Percentiles rank a stretch among this genome's conserved stretches.
phyloP scores from a whole-genome alignment of 306 rosid genomes.

The Gillenia trifoliata region DNA sequence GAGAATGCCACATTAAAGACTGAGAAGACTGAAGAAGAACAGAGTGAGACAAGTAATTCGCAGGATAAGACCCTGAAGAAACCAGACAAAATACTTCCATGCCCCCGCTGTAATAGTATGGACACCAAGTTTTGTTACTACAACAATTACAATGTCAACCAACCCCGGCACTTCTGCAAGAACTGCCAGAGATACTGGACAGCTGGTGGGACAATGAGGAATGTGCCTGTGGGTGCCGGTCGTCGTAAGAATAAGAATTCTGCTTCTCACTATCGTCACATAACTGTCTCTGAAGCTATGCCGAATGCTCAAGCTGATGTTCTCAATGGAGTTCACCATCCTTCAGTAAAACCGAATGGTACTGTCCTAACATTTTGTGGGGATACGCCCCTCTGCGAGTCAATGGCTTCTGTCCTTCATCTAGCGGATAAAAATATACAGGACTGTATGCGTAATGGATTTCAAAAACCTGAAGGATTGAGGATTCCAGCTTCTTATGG shows the following conservation, averaged over 20 bases:
- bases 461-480: slow-evolving; percentile 30
- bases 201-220: slow-evolving; percentile 57
- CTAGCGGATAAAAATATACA: slow-evolving; percentile 33
- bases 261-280: slow-evolving; percentile 40
- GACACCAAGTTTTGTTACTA: slow-evolving; percentile 58
- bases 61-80: slow-evolving; percentile 49
- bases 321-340: slow-evolving; percentile 24
- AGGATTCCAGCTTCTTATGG: slow-evolving; percentile 29
- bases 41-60: slow-evolving; percentile 32
- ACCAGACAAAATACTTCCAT: slow-evolving; percentile 50
- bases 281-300: slow-evolving; percentile 34
- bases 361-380: slow-evolving; percentile 40
- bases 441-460: slow-evolving; percentile 25
- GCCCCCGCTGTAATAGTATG: slow-evolving; percentile 56
- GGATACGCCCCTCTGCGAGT: slow-evolving; percentile 40
- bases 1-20: slow-evolving; percentile 19
- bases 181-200: slow-evolving; percentile 61
- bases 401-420: slow-evolving; percentile 45
- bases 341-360: slow-evolving; percentile 27
- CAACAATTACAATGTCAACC: slow-evolving; percentile 50
- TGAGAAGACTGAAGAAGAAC: slow-evolving; percentile 39
- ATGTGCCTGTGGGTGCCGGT: slow-evolving; percentile 54
- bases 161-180: slow-evolving; percentile 52
- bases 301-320: slow-evolving; percentile 27
- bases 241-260: slow-evolving; percentile 54